These are phyloP conservation scores for Citrus trifoliata DNA, from an alignment of 345 rosid species.

Conservation along the genomic window DNA sequence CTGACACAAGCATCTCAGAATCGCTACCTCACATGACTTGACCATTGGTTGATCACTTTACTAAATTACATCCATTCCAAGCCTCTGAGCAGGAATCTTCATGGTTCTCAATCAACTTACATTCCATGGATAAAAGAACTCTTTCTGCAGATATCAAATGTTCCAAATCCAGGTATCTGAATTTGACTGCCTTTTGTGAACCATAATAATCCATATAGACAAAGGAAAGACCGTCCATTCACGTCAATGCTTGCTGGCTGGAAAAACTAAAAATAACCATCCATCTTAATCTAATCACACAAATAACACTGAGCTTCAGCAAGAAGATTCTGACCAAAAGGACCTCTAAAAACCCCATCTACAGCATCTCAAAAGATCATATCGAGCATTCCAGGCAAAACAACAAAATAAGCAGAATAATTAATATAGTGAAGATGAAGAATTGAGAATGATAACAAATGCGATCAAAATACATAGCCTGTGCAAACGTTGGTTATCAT, in stretches of 20 bases:
- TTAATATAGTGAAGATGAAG: conserved; percentile 11
- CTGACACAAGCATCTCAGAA: conserved; percentile 12
- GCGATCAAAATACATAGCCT: background rate
- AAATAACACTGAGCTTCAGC: conserved; percentile 37
- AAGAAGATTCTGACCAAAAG: conserved; percentile 46
- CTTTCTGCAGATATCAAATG: conserved; percentile 10
- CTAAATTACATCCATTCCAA: conserved; percentile 6
- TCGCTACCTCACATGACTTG: conserved; percentile 3
- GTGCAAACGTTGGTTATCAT: background rate
- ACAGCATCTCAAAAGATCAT: conserved; percentile 46
- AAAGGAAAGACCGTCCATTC: conserved; percentile 16
- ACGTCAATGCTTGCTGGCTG: conserved; percentile 15
- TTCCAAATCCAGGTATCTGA: conserved; percentile 14
- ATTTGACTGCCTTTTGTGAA: conserved; percentile 25
- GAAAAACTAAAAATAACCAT: conserved; percentile 29
- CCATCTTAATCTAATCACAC: conserved; percentile 28
- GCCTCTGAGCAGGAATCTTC: background rate
- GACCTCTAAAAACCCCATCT: conserved; percentile 41
- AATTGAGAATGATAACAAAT: background rate
- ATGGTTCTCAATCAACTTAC: conserved; percentile 9
- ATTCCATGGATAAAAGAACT: conserved; percentile 9
- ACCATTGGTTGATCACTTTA: background rate
- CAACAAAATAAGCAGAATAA: conserved; percentile 28
- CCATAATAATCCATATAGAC: conserved; percentile 23
- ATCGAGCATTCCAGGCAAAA: conserved; percentile 32